phyloP scores from a whole-genome alignment of 768 basidiomycete genomes.

The Lyophyllum atratum region DNA sequence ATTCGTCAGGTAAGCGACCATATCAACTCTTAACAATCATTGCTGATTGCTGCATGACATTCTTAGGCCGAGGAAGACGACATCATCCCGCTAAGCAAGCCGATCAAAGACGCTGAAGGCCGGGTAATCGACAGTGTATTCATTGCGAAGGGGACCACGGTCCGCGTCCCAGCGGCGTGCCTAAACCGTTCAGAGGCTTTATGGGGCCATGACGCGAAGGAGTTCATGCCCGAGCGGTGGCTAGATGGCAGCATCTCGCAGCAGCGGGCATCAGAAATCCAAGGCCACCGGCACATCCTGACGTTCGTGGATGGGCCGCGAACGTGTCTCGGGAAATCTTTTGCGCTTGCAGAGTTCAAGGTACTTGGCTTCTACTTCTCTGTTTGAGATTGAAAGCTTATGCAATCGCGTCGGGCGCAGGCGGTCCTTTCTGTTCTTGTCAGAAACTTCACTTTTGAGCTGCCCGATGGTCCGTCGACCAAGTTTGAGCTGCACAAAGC shows the following conservation, averaged over 20 bases:
- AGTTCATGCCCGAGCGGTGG: constrained; percentile 49
- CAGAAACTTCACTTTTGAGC: constrained; percentile 40
- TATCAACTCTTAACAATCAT: not conserved
- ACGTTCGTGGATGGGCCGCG: constrained; percentile 48
- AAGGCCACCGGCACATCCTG: constrained; percentile 41
- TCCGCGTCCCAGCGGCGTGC: constrained; percentile 37
- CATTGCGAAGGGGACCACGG: constrained; percentile 39
- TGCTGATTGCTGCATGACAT: not conserved
- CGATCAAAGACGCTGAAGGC: constrained; percentile 29
- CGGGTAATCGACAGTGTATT: constrained; percentile 30
- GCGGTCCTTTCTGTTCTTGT: constrained; percentile 43
- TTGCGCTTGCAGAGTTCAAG: constrained; percentile 46
- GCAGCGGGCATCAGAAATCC: constrained; percentile 30
- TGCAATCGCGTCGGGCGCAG: constrained; percentile 22
- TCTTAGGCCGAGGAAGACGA: constrained; percentile 38
- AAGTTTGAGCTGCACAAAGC: constrained; percentile 30
- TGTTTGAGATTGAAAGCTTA: not conserved
- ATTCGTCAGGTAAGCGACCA: constrained; percentile 5
- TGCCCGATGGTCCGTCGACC: constrained; percentile 35
- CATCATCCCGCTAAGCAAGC: constrained; percentile 35
- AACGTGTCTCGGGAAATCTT: constrained; percentile 44
- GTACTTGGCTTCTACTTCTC: constrained; percentile 18
- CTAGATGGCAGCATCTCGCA: constrained; percentile 22
- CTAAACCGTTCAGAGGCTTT: constrained; percentile 41
- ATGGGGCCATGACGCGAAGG: constrained; percentile 48